These are phyloP conservation scores for Trypanosoma cruzi DNA, from an alignment of 208 protist genomes.

Conservation along the genomic window DNA sequence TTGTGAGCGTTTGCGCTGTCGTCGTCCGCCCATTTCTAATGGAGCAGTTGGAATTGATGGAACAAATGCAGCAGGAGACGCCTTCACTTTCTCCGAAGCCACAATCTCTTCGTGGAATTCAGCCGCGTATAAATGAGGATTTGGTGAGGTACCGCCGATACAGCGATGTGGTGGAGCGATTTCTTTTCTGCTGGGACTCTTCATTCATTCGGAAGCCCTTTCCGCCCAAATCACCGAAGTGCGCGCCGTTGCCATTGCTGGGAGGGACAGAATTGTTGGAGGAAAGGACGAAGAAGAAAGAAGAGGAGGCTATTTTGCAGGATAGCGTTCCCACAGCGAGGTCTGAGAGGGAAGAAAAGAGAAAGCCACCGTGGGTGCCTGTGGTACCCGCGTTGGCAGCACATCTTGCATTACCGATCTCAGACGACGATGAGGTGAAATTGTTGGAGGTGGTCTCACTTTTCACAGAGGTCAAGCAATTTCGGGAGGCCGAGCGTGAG, in stretches of 20 bases:
- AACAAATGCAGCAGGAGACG: background rate
- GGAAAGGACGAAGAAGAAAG: background rate
- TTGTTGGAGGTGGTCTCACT: conserved; percentile 20
- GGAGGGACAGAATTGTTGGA: background rate
- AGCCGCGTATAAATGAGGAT: background rate
- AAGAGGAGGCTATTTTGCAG: background rate
- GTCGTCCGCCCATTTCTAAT: conserved; percentile 26
- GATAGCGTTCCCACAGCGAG: background rate
- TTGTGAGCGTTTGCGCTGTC: conserved; percentile 27
- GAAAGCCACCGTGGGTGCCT: conserved; percentile 8
- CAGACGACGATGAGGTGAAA: background rate
- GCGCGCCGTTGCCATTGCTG: background rate
- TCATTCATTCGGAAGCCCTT: background rate
- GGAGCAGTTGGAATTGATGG: conserved; percentile 20
- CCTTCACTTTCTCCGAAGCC: background rate
- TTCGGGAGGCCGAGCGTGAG: conserved; percentile 14
- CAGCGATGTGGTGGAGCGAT: conserved; percentile 10
- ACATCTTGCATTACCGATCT: conserved; percentile 2
- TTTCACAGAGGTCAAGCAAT: conserved; percentile 23
- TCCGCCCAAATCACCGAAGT: background rate
- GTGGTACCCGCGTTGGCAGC: conserved; percentile 19
- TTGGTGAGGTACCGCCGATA: conserved; percentile 6
- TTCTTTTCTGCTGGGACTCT: conserved; percentile 19
- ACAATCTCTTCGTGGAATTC: background rate
- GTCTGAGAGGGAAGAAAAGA: background rate